phyloP scores from a whole-genome alignment of 2,329 filamentous ascomycete genomes.

The Thermoascus crustaceus region DNA sequence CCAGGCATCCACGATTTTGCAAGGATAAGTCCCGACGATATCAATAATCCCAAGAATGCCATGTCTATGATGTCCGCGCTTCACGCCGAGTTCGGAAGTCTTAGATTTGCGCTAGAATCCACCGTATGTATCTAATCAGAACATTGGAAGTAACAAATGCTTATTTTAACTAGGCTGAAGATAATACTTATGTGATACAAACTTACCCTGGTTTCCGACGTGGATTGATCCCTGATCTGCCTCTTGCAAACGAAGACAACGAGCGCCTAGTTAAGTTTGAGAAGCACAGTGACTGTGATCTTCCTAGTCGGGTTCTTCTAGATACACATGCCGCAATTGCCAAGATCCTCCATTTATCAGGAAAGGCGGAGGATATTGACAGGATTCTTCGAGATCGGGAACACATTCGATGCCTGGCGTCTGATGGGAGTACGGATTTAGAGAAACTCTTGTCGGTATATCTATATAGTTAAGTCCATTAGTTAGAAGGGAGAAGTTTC shows the following conservation, averaged over 20 bases:
- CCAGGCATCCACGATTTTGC: background rate
- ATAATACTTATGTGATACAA: background rate
- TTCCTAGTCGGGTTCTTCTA: conserved; percentile 1
- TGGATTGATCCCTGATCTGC: background rate
- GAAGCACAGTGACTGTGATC: background rate
- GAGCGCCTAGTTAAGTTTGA: conserved; percentile 1
- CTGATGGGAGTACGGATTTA: too few relatives aligned
- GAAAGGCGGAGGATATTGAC: conserved; percentile 2
- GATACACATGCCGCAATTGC: conserved; percentile 1
- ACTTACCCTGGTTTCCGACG: background rate
- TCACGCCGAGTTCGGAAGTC: background rate
- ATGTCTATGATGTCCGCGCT: background rate
- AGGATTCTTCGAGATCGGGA: background rate
- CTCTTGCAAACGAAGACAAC: background rate
- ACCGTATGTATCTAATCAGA: conserved; percentile 1
- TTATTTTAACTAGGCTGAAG: background rate
- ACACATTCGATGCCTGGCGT: background rate
- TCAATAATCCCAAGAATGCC: conserved; percentile 1
- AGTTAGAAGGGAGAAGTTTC: too few relatives aligned
- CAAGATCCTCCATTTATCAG: background rate
- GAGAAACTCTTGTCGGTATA: too few relatives aligned
- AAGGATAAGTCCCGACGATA: background rate
- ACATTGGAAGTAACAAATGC: background rate
- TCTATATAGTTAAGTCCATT: too few relatives aligned
- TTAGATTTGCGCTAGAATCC: background rate